A percentile compares a stretch with the other conserved stretches of the same genome.
Evolutionary conservation across 2,329 filamentous ascomycete genomes (phyloP).

Genomic region (Blastomyces silverae): DNA sequence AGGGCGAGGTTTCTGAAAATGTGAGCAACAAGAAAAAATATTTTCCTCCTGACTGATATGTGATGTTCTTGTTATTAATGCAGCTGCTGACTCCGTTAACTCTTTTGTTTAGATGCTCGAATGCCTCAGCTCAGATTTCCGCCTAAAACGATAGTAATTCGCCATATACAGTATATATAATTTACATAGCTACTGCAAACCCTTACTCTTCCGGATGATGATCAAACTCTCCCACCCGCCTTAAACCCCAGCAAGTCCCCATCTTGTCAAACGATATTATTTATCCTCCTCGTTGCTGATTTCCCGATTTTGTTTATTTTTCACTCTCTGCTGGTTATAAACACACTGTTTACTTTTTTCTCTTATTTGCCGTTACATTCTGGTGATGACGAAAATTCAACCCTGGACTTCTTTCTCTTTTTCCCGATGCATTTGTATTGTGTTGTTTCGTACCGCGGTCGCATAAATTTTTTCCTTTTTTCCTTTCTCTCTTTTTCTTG

Average conservation of each 20-base stretch:
- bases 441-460: background rate
- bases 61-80: background rate
- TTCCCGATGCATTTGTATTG: background rate
- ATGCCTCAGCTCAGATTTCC: conserved; percentile 33
- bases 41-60: background rate
- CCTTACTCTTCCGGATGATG: background rate
- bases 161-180: conserved; percentile 1
- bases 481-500: background rate
- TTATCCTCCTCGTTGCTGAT: background rate
- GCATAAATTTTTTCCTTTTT: background rate
- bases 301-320: background rate
- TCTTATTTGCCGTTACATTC: background rate
- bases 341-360: background rate
- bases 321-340: too few relatives aligned
- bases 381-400: background rate
- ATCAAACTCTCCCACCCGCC: background rate
- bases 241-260: background rate
- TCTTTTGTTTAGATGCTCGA: conserved; percentile 30
- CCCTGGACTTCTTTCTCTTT: background rate
- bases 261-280: background rate
- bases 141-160: conserved; percentile 25
- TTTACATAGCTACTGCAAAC: conserved; percentile 2
- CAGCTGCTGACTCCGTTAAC: conserved; percentile 21
- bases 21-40: conserved; percentile 33
- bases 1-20: conserved; percentile 51